phyloP scores from a whole-genome alignment of 2,329 filamentous ascomycete species.

The Uncinocarpus reesii region DNA sequence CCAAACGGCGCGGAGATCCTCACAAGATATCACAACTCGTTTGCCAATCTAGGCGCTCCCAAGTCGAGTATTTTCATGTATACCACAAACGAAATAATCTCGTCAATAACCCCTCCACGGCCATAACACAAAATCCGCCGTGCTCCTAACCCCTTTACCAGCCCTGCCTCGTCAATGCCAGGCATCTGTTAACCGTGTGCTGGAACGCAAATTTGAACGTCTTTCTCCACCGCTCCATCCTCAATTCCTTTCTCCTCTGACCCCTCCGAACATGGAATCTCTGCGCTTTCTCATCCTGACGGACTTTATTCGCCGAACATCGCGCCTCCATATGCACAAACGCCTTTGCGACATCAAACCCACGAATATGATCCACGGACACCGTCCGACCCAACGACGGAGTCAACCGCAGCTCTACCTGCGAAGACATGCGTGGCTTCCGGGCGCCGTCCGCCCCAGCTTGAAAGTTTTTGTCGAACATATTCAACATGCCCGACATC shows the following conservation, averaged over 20 bases:
- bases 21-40: neutral
- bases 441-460: neutral
- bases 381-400: constrained; percentile 23
- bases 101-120: neutral
- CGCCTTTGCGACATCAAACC: constrained; percentile 20
- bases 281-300: constrained; percentile 26
- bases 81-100: neutral
- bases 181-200: constrained; percentile 33
- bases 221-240: constrained; percentile 33
- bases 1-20: neutral
- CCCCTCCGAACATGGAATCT: constrained; percentile 36
- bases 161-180: constrained; percentile 38
- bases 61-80: neutral
- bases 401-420: constrained; percentile 19
- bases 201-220: constrained; percentile 38
- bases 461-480: neutral
- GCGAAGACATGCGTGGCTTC: neutral
- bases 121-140: neutral
- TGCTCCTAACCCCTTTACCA: constrained; percentile 35
- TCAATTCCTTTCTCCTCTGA: constrained; percentile 33
- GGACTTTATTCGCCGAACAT: constrained; percentile 28
- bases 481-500: neutral
- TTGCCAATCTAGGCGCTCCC: neutral
- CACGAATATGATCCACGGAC: constrained; percentile 15
- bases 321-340: constrained; percentile 21